These are phyloP conservation scores for Suhomyces panamericanus DNA, from an alignment of 1,139 yeast species.

Conservation along the genomic window DNA sequence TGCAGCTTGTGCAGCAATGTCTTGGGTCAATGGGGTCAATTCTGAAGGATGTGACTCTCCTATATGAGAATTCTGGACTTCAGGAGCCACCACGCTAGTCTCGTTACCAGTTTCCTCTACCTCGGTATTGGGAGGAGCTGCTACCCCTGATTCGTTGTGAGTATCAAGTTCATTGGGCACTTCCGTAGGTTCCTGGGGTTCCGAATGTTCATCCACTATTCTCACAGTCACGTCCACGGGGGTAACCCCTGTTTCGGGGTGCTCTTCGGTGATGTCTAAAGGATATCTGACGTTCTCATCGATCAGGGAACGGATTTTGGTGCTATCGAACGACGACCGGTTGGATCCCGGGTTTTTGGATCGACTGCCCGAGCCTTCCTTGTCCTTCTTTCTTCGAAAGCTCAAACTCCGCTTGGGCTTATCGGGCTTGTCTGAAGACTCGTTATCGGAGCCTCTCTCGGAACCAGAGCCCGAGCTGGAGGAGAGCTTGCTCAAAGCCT, in stretches of 20 bases:
- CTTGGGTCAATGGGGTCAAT: no score
- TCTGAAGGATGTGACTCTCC: background rate
- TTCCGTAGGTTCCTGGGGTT: background rate
- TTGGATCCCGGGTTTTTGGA: background rate
- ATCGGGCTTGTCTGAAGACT: slow-evolving; percentile 6
- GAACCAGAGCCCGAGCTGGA: slow-evolving; percentile 10
- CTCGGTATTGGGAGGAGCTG: background rate
- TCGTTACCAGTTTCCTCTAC: background rate
- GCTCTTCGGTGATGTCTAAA: slow-evolving; percentile 6
- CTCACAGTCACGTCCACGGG: slow-evolving; percentile 9
- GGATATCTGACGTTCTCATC: background rate
- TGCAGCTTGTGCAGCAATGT: no score
- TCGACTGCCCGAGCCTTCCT: slow-evolving; percentile 1
- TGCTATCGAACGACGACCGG: slow-evolving; percentile 3
- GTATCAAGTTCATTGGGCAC: background rate
- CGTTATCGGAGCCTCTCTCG: slow-evolving; percentile 9
- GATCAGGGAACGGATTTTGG: slow-evolving; percentile 2
- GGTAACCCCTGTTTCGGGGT: slow-evolving; percentile 2
- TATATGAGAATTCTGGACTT: background rate
- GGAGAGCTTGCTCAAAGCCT: slow-evolving; percentile 15
- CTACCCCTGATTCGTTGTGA: background rate
- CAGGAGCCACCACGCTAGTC: background rate
- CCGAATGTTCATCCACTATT: slow-evolving; percentile 3
- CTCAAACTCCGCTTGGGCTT: slow-evolving; percentile 16
- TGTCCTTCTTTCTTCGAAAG: slow-evolving; percentile 9